phyloP scores from a whole-genome alignment of 2,329 filamentous ascomycete genomes.

The Penicillium sp. region DNA sequence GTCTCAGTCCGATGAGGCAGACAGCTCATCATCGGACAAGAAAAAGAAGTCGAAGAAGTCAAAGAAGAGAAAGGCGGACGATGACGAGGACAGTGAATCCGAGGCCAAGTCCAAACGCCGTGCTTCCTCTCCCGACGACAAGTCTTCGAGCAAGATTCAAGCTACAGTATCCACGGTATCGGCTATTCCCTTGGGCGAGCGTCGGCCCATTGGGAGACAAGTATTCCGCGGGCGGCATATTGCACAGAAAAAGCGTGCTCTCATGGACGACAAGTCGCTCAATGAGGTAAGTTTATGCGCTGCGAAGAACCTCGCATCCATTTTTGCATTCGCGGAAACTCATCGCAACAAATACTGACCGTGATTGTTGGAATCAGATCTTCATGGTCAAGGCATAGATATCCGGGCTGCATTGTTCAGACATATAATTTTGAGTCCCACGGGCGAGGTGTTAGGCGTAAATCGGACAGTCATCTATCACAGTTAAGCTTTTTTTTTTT shows the following conservation, averaged over 20 bases:
- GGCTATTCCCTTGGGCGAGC: conserved; percentile 45
- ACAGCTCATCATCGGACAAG: conserved; percentile 15
- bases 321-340: no score
- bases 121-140: neutral
- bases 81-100: conserved; percentile 10
- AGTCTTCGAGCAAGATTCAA: conserved; percentile 19
- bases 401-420: conserved; percentile 4
- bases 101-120: neutral
- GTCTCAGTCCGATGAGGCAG: conserved; percentile 14
- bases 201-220: conserved; percentile 54
- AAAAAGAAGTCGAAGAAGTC: conserved; percentile 28
- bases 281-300: conserved; percentile 62
- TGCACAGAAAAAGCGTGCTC: conserved; percentile 76
- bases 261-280: conserved; percentile 72
- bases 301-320: neutral
- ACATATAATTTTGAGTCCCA: conserved; percentile 2
- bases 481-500: neutral
- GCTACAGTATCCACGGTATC: conserved; percentile 35
- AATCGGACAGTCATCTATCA: neutral
- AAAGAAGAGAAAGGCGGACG: conserved; percentile 34
- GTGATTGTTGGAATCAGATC: conserved; percentile 14
- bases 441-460: conserved; percentile 5
- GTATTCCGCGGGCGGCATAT: conserved; percentile 76
- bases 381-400: conserved; percentile 23
- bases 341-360: neutral